Evolutionary conservation across 2,329 filamentous ascomycete genomes (phyloP).

Genomic region (Fusarium albidum): DNA sequence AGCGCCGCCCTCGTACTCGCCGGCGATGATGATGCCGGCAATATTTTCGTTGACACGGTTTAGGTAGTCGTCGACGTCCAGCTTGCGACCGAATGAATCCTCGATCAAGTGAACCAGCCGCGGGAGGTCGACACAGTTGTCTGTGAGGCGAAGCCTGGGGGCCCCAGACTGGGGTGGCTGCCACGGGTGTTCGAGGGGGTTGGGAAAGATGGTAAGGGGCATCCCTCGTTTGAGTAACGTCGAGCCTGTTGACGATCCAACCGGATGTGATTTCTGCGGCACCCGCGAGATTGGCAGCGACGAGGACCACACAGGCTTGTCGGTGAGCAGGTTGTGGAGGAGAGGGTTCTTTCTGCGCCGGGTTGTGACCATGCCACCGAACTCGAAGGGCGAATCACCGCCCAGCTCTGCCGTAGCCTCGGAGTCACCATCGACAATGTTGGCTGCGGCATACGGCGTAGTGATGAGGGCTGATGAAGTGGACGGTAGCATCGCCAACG

Average conservation of each 20-base stretch:
- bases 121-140: constrained; percentile 82
- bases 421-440: constrained; percentile 48
- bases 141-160: constrained; percentile 74
- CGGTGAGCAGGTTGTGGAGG: constrained; percentile 94
- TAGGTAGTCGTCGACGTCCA: constrained; percentile 86
- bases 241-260: constrained; percentile 55
- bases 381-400: constrained; percentile 61
- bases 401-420: constrained; percentile 37
- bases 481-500: constrained; percentile 79
- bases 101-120: constrained; percentile 89
- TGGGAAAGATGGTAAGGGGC: constrained; percentile 83
- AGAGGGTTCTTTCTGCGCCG: constrained; percentile 77
- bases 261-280: constrained; percentile 32
- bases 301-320: constrained; percentile 91
- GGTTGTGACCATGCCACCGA: constrained; percentile 61
- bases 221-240: constrained; percentile 93
- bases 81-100: constrained; percentile 86
- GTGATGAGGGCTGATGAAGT: constrained; percentile 90
- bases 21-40: constrained; percentile 92
- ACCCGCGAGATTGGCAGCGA: constrained; percentile 82
- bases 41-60: constrained; percentile 80
- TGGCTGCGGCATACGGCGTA: constrained; percentile 82
- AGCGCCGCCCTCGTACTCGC: constrained; percentile 95
- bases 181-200: constrained; percentile 77
- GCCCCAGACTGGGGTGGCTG: constrained; percentile 66